These are phyloP conservation scores for Mycena vitilis DNA, from an alignment of 768 basidiomycete genomes.

Conservation along the genomic window DNA sequence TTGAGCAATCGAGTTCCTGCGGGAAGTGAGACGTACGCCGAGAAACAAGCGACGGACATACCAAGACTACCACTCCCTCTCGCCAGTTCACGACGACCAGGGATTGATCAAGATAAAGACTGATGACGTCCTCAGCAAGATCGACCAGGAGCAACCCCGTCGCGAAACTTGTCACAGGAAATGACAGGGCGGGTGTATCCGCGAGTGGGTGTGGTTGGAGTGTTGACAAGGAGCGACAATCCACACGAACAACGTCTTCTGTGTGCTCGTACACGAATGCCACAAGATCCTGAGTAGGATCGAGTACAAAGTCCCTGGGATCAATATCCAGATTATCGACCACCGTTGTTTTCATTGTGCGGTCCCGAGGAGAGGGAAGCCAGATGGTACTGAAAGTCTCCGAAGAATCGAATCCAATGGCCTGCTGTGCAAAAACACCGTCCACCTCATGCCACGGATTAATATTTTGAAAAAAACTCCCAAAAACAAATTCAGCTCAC, in stretches of 20 bases:
- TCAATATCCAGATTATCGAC: not conserved
- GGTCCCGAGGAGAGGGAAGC: constrained; percentile 6
- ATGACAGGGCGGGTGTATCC: not conserved
- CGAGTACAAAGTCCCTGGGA: constrained; percentile 11
- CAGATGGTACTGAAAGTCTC: constrained; percentile 10
- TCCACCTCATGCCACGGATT: not conserved
- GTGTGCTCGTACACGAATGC: constrained; percentile 3
- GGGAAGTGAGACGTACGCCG: not conserved
- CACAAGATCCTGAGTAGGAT: constrained; percentile 24
- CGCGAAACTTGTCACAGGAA: not conserved
- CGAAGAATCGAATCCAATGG: not conserved
- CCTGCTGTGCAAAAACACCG: constrained; percentile 19
- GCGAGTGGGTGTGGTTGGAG: constrained; percentile 17
- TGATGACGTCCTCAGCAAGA: constrained; percentile 17
- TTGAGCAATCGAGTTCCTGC: not conserved
- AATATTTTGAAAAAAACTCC: not conserved
- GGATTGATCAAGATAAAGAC: not conserved
- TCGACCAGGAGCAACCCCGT: not conserved
- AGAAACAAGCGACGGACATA: not conserved
- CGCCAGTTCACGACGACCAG: constrained; percentile 15
- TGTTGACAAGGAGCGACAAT: constrained; percentile 6
- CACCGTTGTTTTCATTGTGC: not conserved
- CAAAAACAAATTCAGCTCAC: not conserved
- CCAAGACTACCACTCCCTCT: not conserved
- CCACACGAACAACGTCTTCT: not conserved